These are phyloP conservation scores for Cystoisospora suis DNA, from an alignment of 169 alveolate species.

Conservation along the genomic window DNA sequence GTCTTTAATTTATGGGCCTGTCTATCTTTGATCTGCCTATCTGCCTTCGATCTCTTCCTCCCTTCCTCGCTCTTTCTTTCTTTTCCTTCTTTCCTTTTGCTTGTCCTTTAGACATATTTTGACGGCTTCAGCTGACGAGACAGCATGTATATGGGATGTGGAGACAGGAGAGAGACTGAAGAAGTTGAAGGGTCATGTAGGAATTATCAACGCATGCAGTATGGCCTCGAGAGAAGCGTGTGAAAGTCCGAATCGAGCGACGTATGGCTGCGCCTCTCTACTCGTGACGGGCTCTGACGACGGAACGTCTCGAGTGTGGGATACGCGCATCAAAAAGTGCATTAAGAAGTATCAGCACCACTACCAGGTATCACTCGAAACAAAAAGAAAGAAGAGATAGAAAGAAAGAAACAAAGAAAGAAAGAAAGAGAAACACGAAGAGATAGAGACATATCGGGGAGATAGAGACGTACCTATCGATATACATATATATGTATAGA, in stretches of 20 bases:
- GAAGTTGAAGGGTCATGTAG: conserved; percentile 68
- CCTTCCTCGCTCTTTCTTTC: neutral
- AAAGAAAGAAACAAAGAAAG: neutral
- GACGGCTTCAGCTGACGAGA: conserved; percentile 85
- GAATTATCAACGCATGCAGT: conserved; percentile 32
- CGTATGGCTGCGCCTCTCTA: conserved; percentile 69
- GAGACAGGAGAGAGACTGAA: conserved; percentile 74
- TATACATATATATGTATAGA: too few species aligned
- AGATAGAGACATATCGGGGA: too few species aligned
- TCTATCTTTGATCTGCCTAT: too few species aligned
- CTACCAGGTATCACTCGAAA: conserved; percentile 56
- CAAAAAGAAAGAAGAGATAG: neutral
- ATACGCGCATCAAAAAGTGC: conserved; percentile 71
- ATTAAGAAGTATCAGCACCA: conserved; percentile 74
- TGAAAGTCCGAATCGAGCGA: neutral
- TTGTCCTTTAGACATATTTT: conserved; percentile 66
- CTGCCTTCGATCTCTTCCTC: too few species aligned
- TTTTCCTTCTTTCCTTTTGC: neutral
- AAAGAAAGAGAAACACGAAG: neutral
- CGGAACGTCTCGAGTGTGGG: conserved; percentile 83
- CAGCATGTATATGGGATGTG: conserved; percentile 84
- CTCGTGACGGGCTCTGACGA: conserved; percentile 83
- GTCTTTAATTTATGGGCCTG: too few species aligned
- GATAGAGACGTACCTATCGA: too few species aligned
- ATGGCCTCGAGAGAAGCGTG: conserved; percentile 43